phyloP scores from a whole-genome alignment of 306 rosid species.

The Calophaca sinica region DNA sequence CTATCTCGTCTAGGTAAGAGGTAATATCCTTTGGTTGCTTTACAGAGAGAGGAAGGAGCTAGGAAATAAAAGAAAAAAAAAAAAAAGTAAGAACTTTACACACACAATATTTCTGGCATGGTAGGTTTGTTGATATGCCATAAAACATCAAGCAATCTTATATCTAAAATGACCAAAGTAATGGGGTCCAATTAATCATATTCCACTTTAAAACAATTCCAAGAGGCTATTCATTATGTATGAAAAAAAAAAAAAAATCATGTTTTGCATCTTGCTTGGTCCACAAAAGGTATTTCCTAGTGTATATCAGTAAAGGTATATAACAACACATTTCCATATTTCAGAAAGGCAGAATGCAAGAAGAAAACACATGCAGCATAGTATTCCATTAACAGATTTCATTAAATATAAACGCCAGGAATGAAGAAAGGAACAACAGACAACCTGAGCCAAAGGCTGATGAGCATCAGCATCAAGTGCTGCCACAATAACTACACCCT shows the following conservation, averaged over 20 bases:
- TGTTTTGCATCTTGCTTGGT: conserved; percentile 19
- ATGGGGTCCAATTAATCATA: conserved; percentile 12
- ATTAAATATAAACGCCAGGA: conserved; percentile 20
- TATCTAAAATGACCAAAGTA: conserved; percentile 4
- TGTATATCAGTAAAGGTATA: background rate
- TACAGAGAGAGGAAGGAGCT: background rate
- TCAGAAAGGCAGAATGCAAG: conserved; percentile 29
- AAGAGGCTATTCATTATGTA: background rate
- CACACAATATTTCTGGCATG: background rate
- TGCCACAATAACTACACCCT: conserved; percentile 92
- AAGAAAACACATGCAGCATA: conserved; percentile 11
- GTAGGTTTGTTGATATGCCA: background rate
- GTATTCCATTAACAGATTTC: conserved; percentile 31
- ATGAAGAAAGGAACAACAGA: conserved; percentile 38
- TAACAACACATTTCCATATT: conserved; percentile 19
- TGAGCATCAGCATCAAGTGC: conserved; percentile 98
- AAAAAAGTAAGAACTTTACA: background rate
- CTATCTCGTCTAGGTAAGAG: conserved; percentile 6
- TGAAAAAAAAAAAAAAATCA: conserved; percentile 10
- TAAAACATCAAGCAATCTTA: conserved; percentile 28
- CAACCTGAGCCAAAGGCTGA: conserved; percentile 89
- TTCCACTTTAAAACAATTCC: conserved; percentile 18
- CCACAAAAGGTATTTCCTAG: background rate
- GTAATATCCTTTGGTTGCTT: background rate
- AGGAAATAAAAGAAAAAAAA: conserved; percentile 14